Evolutionary conservation across 2,329 filamentous ascomycete species (phyloP).

Genomic region (Stagonosporopsis cucurbitacearum): DNA sequence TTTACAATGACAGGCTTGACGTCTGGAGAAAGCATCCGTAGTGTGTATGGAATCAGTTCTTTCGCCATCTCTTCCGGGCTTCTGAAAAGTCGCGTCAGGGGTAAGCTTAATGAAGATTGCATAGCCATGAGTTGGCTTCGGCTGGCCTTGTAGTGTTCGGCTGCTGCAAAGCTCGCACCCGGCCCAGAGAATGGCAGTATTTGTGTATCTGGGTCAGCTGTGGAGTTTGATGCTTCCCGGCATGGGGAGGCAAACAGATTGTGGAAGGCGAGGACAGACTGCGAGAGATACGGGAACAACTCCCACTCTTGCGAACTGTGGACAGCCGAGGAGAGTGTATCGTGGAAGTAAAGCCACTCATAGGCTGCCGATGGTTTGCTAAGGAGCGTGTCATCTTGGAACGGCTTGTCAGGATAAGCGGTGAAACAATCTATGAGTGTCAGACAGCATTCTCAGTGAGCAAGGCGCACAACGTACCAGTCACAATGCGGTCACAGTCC

Average conservation of each 20-base stretch:
- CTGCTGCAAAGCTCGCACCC: constrained; percentile 79
- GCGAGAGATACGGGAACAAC: constrained; percentile 82
- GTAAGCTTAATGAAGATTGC: constrained; percentile 73
- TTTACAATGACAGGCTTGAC: constrained; percentile 89
- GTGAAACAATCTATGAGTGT: constrained; percentile 72
- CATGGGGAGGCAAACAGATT: constrained; percentile 78
- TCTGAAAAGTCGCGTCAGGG: constrained; percentile 77
- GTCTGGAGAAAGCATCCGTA: constrained; percentile 83
- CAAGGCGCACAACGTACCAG: constrained; percentile 47
- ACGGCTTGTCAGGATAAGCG: constrained; percentile 84
- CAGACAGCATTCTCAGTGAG: constrained; percentile 8
- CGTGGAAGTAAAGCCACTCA: constrained; percentile 96
- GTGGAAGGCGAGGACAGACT: constrained; percentile 88
- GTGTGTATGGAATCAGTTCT: constrained; percentile 84
- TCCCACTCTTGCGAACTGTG: constrained; percentile 94
- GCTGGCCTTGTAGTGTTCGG: constrained; percentile 81
- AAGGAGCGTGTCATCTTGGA: constrained; percentile 90
- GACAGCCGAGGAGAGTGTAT: constrained; percentile 77
- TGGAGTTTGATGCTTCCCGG: constrained; percentile 53
- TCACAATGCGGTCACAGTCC: constrained; percentile 78
- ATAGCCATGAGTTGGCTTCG: constrained; percentile 74
- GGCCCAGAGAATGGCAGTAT: constrained; percentile 80
- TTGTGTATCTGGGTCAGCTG: constrained; percentile 48
- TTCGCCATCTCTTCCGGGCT: constrained; percentile 77
- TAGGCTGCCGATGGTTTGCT: constrained; percentile 87